phyloP scores from a whole-genome alignment of 169 alveolate genomes.

The Plasmodium fragile region DNA sequence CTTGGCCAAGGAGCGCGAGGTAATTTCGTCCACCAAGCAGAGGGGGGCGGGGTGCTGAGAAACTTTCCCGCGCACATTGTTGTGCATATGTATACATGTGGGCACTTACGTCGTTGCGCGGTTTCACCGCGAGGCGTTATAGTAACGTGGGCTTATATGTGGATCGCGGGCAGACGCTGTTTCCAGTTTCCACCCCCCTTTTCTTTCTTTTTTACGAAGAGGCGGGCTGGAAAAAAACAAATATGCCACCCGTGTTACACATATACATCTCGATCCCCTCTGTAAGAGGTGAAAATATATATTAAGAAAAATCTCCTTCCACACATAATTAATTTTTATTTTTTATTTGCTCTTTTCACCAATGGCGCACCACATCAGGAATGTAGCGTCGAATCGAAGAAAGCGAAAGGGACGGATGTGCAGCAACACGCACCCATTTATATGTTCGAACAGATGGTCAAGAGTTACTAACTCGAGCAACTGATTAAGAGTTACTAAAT shows the following conservation, averaged over 20 bases:
- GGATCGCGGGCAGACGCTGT: neutral
- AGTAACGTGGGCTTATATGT: neutral
- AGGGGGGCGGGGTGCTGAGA: too few relatives aligned
- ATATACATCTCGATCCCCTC: neutral
- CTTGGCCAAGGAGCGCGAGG: neutral
- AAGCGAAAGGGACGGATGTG: neutral
- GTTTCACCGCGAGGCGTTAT: neutral
- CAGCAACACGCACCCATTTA: constrained; percentile 55
- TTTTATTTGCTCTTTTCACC: neutral
- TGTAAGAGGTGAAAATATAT: neutral
- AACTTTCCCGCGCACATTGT: neutral
- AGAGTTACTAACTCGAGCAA: constrained; percentile 11
- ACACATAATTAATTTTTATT: too few relatives aligned
- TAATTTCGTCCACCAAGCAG: neutral
- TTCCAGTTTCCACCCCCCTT: neutral
- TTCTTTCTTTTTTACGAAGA: neutral
- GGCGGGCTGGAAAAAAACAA: neutral
- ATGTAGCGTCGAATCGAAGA: neutral
- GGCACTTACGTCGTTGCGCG: neutral
- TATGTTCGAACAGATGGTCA: constrained; percentile 70
- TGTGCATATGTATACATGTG: neutral
- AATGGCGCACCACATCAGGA: neutral
- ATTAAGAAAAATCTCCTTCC: neutral
- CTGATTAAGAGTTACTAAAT: constrained; percentile 5
- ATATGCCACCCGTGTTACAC: neutral